These are phyloP conservation scores for Alloascoidea africana DNA, from an alignment of 805 yeast genomes.

Conservation along the genomic window DNA sequence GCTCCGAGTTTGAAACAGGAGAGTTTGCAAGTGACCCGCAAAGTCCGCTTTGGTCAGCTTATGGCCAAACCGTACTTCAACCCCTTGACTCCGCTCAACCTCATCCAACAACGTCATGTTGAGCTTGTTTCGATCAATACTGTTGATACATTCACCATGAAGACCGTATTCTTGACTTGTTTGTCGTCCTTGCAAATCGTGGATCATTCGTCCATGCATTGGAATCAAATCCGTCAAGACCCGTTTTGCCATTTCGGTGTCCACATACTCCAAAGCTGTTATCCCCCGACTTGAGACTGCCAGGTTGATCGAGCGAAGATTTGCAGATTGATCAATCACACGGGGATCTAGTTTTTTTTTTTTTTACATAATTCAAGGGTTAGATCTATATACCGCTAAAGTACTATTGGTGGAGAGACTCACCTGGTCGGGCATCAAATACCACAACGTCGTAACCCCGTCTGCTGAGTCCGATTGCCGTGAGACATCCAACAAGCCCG, in stretches of 20 bases:
- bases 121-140: constrained; percentile 63
- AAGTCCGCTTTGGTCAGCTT: constrained; percentile 33
- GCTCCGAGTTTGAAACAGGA: constrained; percentile 9
- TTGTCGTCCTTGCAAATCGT: constrained; percentile 45
- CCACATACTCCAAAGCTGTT: constrained; percentile 48
- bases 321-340: constrained; percentile 10
- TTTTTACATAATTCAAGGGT: too few species aligned
- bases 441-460: constrained; percentile 60
- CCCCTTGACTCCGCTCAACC: constrained; percentile 29
- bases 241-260: constrained; percentile 36
- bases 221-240: constrained; percentile 56
- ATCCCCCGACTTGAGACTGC: constrained; percentile 85
- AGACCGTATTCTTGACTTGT: constrained; percentile 66
- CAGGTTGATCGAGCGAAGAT: constrained; percentile 61
- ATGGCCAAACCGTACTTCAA: constrained; percentile 36
- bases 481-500: constrained; percentile 77
- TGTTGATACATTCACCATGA: constrained; percentile 70
- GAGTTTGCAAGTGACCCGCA: constrained; percentile 11
- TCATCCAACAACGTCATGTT: constrained; percentile 55
- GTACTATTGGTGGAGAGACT: too few species aligned
- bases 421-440: constrained; percentile 59
- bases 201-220: constrained; percentile 86
- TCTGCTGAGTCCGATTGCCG: constrained; percentile 66
- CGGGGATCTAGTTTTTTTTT: constrained; percentile 1
- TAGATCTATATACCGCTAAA: too few species aligned